Evolutionary conservation across 2,329 filamentous ascomycete genomes (phyloP), one percentile per base, ranked within the genome.

Genomic region (Neocatenulostroma microsporum): DNA sequence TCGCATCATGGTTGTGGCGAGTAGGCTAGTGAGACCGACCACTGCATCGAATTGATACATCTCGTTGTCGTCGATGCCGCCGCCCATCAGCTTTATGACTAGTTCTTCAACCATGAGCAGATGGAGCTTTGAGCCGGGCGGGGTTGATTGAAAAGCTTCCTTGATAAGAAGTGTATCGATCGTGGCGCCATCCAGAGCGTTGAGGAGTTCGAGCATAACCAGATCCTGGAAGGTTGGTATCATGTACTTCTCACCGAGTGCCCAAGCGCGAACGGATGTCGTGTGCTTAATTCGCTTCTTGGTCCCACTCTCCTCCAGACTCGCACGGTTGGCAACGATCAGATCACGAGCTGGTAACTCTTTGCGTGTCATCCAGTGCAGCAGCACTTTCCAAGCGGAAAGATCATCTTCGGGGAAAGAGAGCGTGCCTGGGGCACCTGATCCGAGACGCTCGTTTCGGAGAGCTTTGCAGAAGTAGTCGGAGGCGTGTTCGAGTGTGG

Each of bases 341-440:
- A 30, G 19, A 15, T 11, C 17, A 13, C 35, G 20, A 17, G 6
- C 13, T 23, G 15, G 8, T 9, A 38, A n/a, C 1, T 12, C 20
- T 13, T 23, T 30, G 7, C 39, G 27, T 11, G 34, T 14, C 21
- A 44, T 32, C 30, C 26, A 44, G 39, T 21, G 33, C 2, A 44
- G 18, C 20, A 44, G n/a, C 3, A 39, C 18, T 21, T 39, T 29
- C 34, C 39, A 14, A 29, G 10, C 26, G 8, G 8, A 10, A 7
- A 10, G 9, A 29, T 14, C 13, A 14, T 29, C 26, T 9, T 29
- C 26, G 8, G 26, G 9, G 13, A 29, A 45, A 17, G 3, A 15
- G 10, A 31, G 36, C 6, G 17, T 20, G 17, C 17, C 29, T 6
- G 9, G 9, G 9, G 17, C 17, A 5, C 17, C 29, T 5, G 5